Percentiles rank a stretch among this genome's conserved stretches.
These are phyloP conservation scores for Fusarium annulatum DNA, from an alignment of 2,329 filamentous ascomycete species.

Conservation along the genomic window DNA sequence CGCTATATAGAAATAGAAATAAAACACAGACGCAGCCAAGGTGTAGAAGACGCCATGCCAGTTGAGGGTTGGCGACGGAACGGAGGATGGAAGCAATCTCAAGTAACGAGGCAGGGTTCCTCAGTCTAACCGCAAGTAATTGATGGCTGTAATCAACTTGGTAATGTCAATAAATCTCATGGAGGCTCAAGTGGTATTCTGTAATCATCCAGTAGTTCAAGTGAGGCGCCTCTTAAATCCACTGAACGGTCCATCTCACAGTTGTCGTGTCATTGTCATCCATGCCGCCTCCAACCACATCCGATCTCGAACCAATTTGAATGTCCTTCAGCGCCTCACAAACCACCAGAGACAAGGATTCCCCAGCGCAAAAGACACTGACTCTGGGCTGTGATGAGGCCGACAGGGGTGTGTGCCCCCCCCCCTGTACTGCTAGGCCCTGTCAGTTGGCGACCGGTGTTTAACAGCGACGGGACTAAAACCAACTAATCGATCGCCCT, in stretches of 20 bases:
- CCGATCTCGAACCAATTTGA: neutral
- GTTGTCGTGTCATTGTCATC: constrained; percentile 30
- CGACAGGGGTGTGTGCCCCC: neutral
- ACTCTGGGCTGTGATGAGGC: constrained; percentile 11
- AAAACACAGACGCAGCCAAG: neutral
- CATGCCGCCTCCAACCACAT: constrained; percentile 19
- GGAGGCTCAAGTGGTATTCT: neutral
- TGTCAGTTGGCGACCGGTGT: constrained; percentile 14
- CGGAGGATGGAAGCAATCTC: constrained; percentile 14
- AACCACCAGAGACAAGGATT: constrained; percentile 41
- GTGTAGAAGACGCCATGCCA: constrained; percentile 1
- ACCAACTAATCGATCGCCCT: constrained; percentile 26
- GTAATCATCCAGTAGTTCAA: constrained; percentile 14
- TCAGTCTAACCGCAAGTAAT: neutral
- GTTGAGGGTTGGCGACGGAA: constrained; percentile 1
- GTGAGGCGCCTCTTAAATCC: constrained; percentile 34
- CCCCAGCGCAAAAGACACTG: constrained; percentile 37
- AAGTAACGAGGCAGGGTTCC: neutral
- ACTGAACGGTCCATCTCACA: constrained; percentile 9
- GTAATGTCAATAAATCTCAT: neutral
- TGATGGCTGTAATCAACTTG: neutral
- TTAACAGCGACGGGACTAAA: constrained; percentile 2
- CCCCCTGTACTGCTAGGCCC: neutral
- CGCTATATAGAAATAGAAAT: constrained; percentile 7
- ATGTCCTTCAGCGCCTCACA: constrained; percentile 26